These are phyloP conservation scores for Dissophora ornata DNA, from an alignment of 192 early-diverging fungal species.

Conservation along the genomic window DNA sequence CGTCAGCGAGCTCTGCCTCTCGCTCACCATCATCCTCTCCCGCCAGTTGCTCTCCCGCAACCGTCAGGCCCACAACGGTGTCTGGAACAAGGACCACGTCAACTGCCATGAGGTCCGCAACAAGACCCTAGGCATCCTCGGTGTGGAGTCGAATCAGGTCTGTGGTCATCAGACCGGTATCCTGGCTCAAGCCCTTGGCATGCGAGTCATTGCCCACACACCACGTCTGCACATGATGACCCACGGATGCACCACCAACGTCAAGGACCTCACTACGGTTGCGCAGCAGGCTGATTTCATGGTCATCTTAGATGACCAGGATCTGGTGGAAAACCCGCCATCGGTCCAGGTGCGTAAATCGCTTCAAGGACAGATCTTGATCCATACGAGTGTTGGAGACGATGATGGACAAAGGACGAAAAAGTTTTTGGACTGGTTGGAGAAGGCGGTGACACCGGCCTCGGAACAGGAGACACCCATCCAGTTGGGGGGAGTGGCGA, in stretches of 20 bases:
- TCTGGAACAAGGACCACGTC: slow-evolving; percentile 54
- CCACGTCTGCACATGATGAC: slow-evolving; percentile 51
- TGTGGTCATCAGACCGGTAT: slow-evolving; percentile 50
- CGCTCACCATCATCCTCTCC: slow-evolving; percentile 52
- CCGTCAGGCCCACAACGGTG: slow-evolving; percentile 37
- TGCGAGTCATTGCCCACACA: slow-evolving; percentile 48
- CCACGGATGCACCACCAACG: slow-evolving; percentile 45
- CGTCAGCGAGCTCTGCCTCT: slow-evolving; percentile 54
- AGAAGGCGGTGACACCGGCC: slow-evolving; percentile 35
- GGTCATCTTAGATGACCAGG: slow-evolving; percentile 48
- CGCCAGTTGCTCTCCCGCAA: slow-evolving; percentile 44
- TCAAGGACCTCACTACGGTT: slow-evolving; percentile 47
- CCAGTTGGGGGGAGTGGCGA: slow-evolving; percentile 40
- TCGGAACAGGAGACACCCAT: slow-evolving; percentile 25
- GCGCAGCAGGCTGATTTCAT: slow-evolving; percentile 46
- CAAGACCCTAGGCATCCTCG: slow-evolving; percentile 43
- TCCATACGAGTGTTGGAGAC: slow-evolving; percentile 47
- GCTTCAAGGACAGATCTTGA: slow-evolving; percentile 42
- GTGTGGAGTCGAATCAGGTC: slow-evolving; percentile 40
- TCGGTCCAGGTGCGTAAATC: slow-evolving; percentile 40
- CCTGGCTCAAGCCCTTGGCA: slow-evolving; percentile 49
- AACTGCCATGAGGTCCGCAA: slow-evolving; percentile 54
- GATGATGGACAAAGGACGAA: slow-evolving; percentile 47
- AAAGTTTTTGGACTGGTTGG: slow-evolving; percentile 49
- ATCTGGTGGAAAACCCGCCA: slow-evolving; percentile 40